A percentile compares a stretch with the other conserved stretches of the same genome.
These are phyloP conservation scores for Penicillium pancosmium DNA, from an alignment of 495 filamentous ascomycete genomes.

Conservation along the genomic window DNA sequence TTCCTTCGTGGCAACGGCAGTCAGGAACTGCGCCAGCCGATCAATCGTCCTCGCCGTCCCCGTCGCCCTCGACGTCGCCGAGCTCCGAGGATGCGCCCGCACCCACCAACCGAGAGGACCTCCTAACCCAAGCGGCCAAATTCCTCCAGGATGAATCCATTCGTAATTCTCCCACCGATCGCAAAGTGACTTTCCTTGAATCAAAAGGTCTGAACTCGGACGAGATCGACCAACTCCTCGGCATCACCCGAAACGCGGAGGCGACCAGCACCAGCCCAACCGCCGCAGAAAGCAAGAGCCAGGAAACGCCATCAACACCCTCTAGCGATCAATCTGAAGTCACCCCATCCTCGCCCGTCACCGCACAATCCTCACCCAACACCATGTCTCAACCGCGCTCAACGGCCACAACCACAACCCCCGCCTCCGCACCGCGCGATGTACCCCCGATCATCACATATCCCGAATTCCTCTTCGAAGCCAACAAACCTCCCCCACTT, in stretches of 20 bases:
- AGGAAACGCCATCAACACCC: conserved; percentile 17
- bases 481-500: conserved; percentile 71
- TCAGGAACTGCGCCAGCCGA: conserved; percentile 19
- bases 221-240: conserved; percentile 70
- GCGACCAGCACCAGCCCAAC: conserved; percentile 28
- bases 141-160: conserved; percentile 86
- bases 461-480: conserved; percentile 81
- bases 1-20: conserved; percentile 52
- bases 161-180: conserved; percentile 65
- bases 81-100: conserved; percentile 38
- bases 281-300: conserved; percentile 22
- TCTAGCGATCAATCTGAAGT: conserved; percentile 18
- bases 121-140: conserved; percentile 69
- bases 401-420: conserved; percentile 14
- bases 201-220: conserved; percentile 71
- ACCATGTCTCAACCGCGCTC: conserved; percentile 24
- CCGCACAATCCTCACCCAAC: conserved; percentile 13
- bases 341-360: conserved; percentile 19
- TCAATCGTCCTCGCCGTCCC: conserved; percentile 22
- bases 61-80: conserved; percentile 33
- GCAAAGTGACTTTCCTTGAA: conserved; percentile 77
- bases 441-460: conserved; percentile 93
- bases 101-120: conserved; percentile 39
- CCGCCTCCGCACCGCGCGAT: conserved; percentile 42
- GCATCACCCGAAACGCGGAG: conserved; percentile 45